A percentile compares a stretch with the other conserved stretches of the same genome.
Conservation (phyloP, 305 asterid species). For the Solanum hybrid region DNA sequence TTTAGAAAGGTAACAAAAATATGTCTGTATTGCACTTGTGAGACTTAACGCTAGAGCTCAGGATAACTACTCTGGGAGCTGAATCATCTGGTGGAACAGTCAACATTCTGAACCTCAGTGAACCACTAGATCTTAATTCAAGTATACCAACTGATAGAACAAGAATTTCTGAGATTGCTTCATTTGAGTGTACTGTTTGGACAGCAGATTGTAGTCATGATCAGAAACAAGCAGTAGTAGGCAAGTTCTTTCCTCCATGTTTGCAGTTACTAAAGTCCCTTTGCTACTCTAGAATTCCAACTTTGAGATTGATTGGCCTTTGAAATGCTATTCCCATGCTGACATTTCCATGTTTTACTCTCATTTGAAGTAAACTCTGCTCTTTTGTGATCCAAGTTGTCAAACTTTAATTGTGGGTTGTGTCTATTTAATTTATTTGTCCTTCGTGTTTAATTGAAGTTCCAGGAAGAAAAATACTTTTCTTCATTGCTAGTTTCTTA, state of each 20-base stretch:
- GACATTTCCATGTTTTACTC: neutral
- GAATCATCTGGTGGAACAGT: slow-evolving; percentile 64
- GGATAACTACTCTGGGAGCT: slow-evolving; percentile 78
- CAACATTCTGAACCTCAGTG: slow-evolving; percentile 49
- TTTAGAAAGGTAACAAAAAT: neutral
- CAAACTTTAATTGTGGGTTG: neutral
- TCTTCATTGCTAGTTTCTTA: neutral
- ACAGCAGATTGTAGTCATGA: slow-evolving; percentile 57
- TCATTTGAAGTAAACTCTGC: neutral
- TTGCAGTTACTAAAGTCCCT: neutral
- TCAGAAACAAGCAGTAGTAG: slow-evolving; percentile 54
- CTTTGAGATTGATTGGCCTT: neutral
- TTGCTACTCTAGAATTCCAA: neutral
- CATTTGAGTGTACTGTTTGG: slow-evolving; percentile 64
- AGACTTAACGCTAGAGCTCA: slow-evolving; percentile 41
- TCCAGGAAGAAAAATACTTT: neutral
- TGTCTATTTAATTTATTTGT: neutral
- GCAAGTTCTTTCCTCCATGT: slow-evolving; percentile 31
- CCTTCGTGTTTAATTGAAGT: neutral
- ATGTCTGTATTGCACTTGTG: slow-evolving; percentile 6
- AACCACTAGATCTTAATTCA: slow-evolving; percentile 38
- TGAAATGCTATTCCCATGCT: neutral
- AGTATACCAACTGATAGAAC: slow-evolving; percentile 13
- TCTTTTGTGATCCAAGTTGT: neutral
- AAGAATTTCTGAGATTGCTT: slow-evolving; percentile 30